A percentile compares a stretch with the other conserved stretches of the same genome.
Evolutionary conservation across 1,139 yeast genomes (phyloP).

Genomic region (Suhomyces bribrorum): DNA sequence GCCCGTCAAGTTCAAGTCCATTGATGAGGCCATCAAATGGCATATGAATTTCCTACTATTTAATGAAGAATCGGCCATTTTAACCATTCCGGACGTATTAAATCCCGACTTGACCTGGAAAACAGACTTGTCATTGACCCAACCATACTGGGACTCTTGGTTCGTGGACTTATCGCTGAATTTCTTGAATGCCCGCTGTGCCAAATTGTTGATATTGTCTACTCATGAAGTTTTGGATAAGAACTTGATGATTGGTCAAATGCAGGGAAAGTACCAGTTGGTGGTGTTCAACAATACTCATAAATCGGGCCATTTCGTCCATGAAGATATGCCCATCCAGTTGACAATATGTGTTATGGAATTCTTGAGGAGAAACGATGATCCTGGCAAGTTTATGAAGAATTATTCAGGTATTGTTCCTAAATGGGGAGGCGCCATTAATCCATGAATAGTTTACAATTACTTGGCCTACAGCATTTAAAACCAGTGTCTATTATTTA

Average conservation of each 20-base stretch:
- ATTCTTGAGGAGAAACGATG: slow-evolving; percentile 48
- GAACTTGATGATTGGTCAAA: slow-evolving; percentile 85
- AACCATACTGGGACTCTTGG: slow-evolving; percentile 81
- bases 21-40: slow-evolving; percentile 78
- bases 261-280: slow-evolving; percentile 94
- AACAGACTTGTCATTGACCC: slow-evolving; percentile 60
- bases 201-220: slow-evolving; percentile 78
- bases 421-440: slow-evolving; percentile 54
- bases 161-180: slow-evolving; percentile 66
- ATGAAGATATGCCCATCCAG: slow-evolving; percentile 81
- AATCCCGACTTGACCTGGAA: slow-evolving; percentile 50
- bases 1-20: slow-evolving; percentile 57
- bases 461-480: too few relatives aligned
- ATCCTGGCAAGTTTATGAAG: slow-evolving; percentile 37
- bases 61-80: slow-evolving; percentile 61
- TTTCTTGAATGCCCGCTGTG: slow-evolving; percentile 54
- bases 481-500: too few relatives aligned
- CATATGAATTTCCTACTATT: slow-evolving; percentile 61
- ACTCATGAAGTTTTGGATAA: slow-evolving; percentile 90
- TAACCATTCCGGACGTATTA: slow-evolving; percentile 75
- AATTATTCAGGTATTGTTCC: slow-evolving; percentile 45
- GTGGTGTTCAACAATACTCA: slow-evolving; percentile 66
- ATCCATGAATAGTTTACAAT: slow-evolving; percentile 17
- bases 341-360: slow-evolving; percentile 58
- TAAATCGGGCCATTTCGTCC: slow-evolving; percentile 84